Conservation (phyloP, 148 eudicot genomes). For the Polygonum maritimum region DNA sequence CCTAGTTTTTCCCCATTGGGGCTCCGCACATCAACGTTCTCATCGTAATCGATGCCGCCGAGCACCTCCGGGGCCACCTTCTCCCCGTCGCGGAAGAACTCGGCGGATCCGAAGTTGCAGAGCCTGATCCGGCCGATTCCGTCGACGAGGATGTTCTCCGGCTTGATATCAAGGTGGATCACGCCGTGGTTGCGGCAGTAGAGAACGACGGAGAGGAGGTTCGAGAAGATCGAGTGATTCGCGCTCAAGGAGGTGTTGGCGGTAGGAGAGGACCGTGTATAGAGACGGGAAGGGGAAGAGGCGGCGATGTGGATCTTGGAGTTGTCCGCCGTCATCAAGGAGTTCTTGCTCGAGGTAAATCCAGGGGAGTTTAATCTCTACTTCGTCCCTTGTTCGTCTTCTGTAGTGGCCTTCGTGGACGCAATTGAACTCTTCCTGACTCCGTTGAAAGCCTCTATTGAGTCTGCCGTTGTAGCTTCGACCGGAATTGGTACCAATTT, state of each 20-base stretch:
- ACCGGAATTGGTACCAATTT: background rate
- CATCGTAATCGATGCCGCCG: constrained; percentile 34
- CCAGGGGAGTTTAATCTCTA: constrained; percentile 15
- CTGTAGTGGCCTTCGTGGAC: constrained; percentile 31
- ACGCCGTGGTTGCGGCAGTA: constrained; percentile 40
- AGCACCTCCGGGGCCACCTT: constrained; percentile 55
- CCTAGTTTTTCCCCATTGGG: constrained; percentile 8
- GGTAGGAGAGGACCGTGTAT: constrained; percentile 19
- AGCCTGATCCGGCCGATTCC: constrained; percentile 23
- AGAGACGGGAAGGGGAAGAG: constrained; percentile 19
- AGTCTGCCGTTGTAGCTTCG: background rate
- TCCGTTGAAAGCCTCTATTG: background rate
- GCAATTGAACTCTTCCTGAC: constrained; percentile 37
- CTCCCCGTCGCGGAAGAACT: constrained; percentile 29
- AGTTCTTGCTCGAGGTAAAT: background rate
- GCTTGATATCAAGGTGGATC: constrained; percentile 57
- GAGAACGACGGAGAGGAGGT: constrained; percentile 32
- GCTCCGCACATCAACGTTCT: constrained; percentile 64
- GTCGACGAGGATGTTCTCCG: constrained; percentile 51
- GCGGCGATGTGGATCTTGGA: constrained; percentile 23
- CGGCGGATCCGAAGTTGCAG: constrained; percentile 52
- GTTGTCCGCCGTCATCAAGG: constrained; percentile 1
- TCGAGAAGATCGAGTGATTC: constrained; percentile 33
- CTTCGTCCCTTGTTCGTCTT: constrained; percentile 18
- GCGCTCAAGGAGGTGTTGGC: constrained; percentile 25